Evolutionary conservation across 176 grass and related monocot genomes (phyloP), one percentile per base, ranked within the genome.

Genomic region (Triticum turgidum): DNA sequence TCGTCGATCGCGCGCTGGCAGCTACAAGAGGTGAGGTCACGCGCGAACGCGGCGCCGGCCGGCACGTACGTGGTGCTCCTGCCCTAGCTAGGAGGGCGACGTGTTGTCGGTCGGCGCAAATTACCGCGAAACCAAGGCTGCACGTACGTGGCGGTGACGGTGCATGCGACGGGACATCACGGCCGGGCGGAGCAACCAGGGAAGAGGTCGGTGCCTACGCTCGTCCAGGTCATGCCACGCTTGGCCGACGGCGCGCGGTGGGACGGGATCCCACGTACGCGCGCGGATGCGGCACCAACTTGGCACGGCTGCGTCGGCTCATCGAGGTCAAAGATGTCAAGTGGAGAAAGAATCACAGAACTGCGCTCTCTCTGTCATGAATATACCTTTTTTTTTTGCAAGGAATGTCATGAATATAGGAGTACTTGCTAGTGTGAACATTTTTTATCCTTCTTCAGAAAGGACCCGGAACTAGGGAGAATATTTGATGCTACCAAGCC

Each of bases 161-260:
- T 33, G 63, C 41, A 3, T 67, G 34, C 56, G 5, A 62, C 12
- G 79, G 59, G 15, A 27, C 51, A 54, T 0, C 35, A 32, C 14
- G 38, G 21, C 11, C 37, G 72, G 24, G 13, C 62, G 27, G 63
- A 34, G 34, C 8, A 30, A 9, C 33, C 27, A 25, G 58, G 41
- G 7, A 27, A 49, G 45, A 11, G 41, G 63, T 67, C 63, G 79
- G 63, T 81, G 79, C 62, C 6, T 67, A 81, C 39, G 78, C 78
- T 61, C n/a, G 78, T 80, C 77, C 54, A 44, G 44, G 37, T 80
- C 56, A 79, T 79, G 49, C 56, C 20, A 8, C 14, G 59, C 21
- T 62, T 22, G 59, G 9, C n/a, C 27, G 29, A 27, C 1, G 24
- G 39, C 70, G 5, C 8, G 24, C 41, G 41, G 13, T 47, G 71